Evolutionary conservation across 2,329 filamentous ascomycete genomes (phyloP).

Genomic region (Pseudogymnoascus sp.): DNA sequence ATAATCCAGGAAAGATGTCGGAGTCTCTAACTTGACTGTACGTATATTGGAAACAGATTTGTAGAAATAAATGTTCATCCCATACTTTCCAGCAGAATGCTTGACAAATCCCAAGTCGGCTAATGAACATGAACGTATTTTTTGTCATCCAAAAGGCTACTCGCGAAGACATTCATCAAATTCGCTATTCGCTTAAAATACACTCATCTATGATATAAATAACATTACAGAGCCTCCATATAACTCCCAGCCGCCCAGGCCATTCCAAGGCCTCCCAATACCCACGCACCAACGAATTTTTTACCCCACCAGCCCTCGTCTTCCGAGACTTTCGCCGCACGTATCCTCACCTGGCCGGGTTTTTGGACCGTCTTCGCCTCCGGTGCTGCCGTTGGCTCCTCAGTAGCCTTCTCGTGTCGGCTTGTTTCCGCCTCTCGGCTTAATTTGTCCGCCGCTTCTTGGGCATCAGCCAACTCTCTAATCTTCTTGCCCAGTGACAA

Average conservation of each 20-base stretch:
- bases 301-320: conserved; percentile 63
- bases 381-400: conserved; percentile 19
- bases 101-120: background rate
- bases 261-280: conserved; percentile 54
- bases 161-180: background rate
- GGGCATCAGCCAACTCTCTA: conserved; percentile 41
- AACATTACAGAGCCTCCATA: conserved; percentile 8
- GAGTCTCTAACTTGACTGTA: background rate
- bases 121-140: background rate
- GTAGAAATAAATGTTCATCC: background rate
- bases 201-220: background rate
- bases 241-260: conserved; percentile 52
- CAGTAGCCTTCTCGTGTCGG: conserved; percentile 15
- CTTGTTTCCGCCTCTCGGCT: conserved; percentile 21
- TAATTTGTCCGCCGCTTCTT: conserved; percentile 40
- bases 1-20: background rate
- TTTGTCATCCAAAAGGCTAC: no score
- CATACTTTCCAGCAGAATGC: background rate
- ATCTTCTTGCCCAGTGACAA: conserved; percentile 67
- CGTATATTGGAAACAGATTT: background rate
- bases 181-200: conserved; percentile 6
- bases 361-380: conserved; percentile 24
- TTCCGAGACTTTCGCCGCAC: conserved; percentile 54
- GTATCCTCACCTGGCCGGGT: conserved; percentile 32
- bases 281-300: conserved; percentile 56